Conservation (phyloP, 768 basidiomycete species). For the Xerocomus spinulosus region DNA sequence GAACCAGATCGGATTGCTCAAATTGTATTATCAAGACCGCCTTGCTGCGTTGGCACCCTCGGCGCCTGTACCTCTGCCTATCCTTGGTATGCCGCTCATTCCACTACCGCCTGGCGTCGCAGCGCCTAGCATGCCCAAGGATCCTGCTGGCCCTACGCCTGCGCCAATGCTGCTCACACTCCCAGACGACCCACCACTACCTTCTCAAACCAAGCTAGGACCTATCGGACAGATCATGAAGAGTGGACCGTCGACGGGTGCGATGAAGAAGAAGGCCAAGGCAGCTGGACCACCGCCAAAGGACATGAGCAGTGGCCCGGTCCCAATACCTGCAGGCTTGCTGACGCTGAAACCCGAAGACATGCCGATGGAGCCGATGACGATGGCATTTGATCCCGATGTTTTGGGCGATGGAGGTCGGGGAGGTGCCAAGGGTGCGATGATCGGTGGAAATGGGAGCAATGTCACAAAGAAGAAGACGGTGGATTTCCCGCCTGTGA, state of each 20-base stretch:
- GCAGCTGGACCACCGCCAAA: constrained; percentile 22
- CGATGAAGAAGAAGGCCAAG: constrained; percentile 59
- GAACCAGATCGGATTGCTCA: constrained; percentile 82
- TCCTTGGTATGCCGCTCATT: constrained; percentile 15
- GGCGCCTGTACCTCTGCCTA: constrained; percentile 16
- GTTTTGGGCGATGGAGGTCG: constrained; percentile 1
- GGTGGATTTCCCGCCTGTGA: constrained; percentile 32
- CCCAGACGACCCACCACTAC: constrained; percentile 59
- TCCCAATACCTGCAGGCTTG: constrained; percentile 18
- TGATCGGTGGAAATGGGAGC: constrained; percentile 10
- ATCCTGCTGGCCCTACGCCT: not conserved
- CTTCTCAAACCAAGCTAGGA: constrained; percentile 66
- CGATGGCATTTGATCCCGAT: constrained; percentile 13
- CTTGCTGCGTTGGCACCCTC: constrained; percentile 41
- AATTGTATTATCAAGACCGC: constrained; percentile 62
- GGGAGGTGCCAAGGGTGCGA: constrained; percentile 9
- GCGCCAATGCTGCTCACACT: constrained; percentile 35
- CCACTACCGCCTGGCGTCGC: constrained; percentile 7
- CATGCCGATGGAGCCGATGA: constrained; percentile 16
- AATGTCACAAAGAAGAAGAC: constrained; percentile 22
- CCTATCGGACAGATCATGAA: constrained; percentile 74
- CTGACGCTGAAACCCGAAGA: constrained; percentile 19
- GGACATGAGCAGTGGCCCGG: constrained; percentile 17
- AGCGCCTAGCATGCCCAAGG: not conserved
- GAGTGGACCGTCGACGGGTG: constrained; percentile 37